phyloP scores from a whole-genome alignment of 495 filamentous ascomycete species.

The Xylaria scruposa region DNA sequence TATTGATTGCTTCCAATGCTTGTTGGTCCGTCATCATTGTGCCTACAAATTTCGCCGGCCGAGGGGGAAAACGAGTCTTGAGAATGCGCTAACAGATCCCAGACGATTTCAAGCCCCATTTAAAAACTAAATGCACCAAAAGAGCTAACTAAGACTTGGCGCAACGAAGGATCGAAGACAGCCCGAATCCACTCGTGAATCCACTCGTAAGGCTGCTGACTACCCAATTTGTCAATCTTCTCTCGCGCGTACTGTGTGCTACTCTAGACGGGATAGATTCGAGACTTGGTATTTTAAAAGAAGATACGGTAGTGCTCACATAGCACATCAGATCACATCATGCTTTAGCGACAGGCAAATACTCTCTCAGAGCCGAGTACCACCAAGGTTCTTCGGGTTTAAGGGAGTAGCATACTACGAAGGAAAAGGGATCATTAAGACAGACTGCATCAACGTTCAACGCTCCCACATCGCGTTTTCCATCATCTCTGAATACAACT shows the following conservation, averaged over 20 bases:
- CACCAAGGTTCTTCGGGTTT: not conserved
- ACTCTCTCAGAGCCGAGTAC: not conserved
- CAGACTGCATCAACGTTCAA: not conserved
- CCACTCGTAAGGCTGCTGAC: constrained; percentile 30
- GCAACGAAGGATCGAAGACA: constrained; percentile 8
- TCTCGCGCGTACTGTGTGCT: not conserved
- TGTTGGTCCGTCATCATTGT: not conserved
- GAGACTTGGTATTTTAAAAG: not conserved
- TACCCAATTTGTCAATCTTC: constrained; percentile 23
- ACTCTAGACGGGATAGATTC: not conserved
- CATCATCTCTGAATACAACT: not conserved
- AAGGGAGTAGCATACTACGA: not conserved
- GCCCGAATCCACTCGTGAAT: constrained; percentile 28
- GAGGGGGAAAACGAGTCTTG: not conserved
- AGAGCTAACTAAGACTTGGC: constrained; percentile 21
- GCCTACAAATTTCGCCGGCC: constrained; percentile 1
- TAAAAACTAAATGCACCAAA: not conserved
- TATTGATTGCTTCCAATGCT: not conserved
- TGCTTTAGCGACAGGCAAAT: not conserved
- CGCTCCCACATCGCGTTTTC: not conserved
- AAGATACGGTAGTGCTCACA: not conserved
- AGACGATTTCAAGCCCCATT: constrained; percentile 7
- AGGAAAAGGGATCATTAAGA: not conserved
- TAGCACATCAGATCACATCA: not conserved
- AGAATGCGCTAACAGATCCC: constrained; percentile 1